Percentiles rank a stretch among this genome's conserved stretches.
Evolutionary conservation across 148 eudicot genomes (phyloP).

Genomic region (Chenopodium berlandieri): DNA sequence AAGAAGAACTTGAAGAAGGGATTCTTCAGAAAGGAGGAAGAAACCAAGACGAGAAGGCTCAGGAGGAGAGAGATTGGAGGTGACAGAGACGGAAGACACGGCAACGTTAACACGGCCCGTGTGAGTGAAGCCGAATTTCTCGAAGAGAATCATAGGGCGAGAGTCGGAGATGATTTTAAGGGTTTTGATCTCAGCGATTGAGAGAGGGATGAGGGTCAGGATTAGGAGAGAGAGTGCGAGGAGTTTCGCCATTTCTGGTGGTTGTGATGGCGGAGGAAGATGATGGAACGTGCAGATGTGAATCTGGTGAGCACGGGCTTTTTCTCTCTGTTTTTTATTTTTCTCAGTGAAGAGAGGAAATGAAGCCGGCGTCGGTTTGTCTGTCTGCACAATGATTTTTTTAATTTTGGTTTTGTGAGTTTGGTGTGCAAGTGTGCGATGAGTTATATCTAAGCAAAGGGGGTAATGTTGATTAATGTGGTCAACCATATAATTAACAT

Average conservation of each 20-base stretch:
- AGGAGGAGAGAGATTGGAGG: slow-evolving; percentile 41
- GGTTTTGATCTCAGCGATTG: slow-evolving; percentile 67
- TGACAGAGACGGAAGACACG: slow-evolving; percentile 64
- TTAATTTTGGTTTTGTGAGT: too few relatives aligned
- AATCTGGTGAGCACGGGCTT: not conserved
- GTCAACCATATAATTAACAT: too few relatives aligned
- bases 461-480: too few relatives aligned
- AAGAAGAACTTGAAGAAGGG: slow-evolving; percentile 69
- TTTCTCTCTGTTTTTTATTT: not conserved
- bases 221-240: slow-evolving; percentile 25
- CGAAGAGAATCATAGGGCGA: slow-evolving; percentile 87
- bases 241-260: slow-evolving; percentile 35
- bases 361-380: too few relatives aligned
- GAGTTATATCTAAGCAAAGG: too few relatives aligned
- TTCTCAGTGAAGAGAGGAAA: too few relatives aligned
- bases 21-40: slow-evolving; percentile 76
- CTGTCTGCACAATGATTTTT: too few relatives aligned
- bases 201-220: slow-evolving; percentile 20
- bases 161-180: slow-evolving; percentile 54
- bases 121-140: slow-evolving; percentile 87
- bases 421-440: too few relatives aligned
- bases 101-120: slow-evolving; percentile 54
- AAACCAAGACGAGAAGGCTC: slow-evolving; percentile 75
- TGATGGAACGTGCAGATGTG: not conserved
- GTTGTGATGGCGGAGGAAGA: not conserved